These are phyloP conservation scores for Arthrobotrys pseudoclavata DNA, from an alignment of 2,329 filamentous ascomycete species.

Conservation along the genomic window DNA sequence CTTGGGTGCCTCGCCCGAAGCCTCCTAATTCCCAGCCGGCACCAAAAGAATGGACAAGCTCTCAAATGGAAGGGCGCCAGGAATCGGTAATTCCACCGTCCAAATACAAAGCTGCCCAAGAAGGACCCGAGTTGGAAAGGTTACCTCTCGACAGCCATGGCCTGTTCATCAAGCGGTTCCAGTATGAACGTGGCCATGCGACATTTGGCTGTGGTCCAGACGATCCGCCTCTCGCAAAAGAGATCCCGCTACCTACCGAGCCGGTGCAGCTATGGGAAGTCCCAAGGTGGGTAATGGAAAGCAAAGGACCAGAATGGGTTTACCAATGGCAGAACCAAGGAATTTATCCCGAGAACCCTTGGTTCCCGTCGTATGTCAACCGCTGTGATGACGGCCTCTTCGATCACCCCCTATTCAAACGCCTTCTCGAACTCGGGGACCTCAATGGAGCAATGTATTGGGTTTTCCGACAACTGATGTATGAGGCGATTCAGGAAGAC, in stretches of 20 bases:
- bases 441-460: neutral
- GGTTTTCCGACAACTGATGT: neutral
- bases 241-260: neutral
- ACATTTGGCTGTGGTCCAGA: conserved; percentile 11
- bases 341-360: conserved; percentile 14
- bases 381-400: neutral
- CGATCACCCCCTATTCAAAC: neutral
- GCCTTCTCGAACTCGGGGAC: neutral
- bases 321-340: conserved; percentile 22
- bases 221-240: conserved; percentile 2
- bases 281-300: neutral
- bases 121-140: neutral
- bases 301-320: conserved; percentile 22
- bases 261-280: neutral
- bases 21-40: too few relatives aligned
- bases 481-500: too few relatives aligned
- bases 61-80: too few relatives aligned
- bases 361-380: neutral
- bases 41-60: too few relatives aligned
- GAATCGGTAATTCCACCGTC: too few relatives aligned
- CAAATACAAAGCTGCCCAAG: too few relatives aligned
- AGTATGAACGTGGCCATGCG: neutral
- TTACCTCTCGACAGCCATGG: neutral
- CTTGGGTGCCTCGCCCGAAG: too few relatives aligned
- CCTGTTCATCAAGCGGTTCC: neutral